Conservation (phyloP, 805 yeast genomes). For the Saccharomycopsis sp. region DNA sequence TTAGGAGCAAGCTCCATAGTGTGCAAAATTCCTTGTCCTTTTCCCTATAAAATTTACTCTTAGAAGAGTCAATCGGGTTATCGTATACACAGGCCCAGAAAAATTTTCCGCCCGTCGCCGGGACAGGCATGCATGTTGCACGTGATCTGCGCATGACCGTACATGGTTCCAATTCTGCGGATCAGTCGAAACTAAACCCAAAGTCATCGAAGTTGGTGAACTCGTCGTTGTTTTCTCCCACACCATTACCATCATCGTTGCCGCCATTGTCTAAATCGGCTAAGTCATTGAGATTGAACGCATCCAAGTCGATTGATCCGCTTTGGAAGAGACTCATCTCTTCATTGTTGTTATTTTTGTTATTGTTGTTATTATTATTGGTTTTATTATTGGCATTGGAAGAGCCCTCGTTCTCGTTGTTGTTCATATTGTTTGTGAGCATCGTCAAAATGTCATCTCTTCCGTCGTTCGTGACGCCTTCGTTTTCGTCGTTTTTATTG, state of each 20-base stretch:
- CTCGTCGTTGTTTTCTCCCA: not conserved
- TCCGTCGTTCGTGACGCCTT: not conserved
- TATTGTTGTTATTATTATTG: not conserved
- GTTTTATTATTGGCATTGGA: not conserved
- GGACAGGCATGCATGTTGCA: too few species aligned
- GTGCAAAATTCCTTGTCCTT: not conserved
- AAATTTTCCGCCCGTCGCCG: too few species aligned
- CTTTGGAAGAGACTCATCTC: slow-evolving; percentile 6
- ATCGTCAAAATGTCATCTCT: not conserved
- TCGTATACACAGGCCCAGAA: too few species aligned
- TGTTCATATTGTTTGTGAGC: not conserved
- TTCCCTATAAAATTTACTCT: not conserved
- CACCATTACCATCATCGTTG: not conserved
- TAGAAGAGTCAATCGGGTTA: not conserved
- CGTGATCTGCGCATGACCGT: too few species aligned
- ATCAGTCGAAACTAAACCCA: slow-evolving; percentile 12
- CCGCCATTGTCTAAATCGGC: slow-evolving; percentile 6
- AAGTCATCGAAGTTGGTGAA: slow-evolving; percentile 16
- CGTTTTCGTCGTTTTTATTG: not conserved
- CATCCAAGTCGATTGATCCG: slow-evolving; percentile 13
- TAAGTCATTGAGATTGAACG: slow-evolving; percentile 19
- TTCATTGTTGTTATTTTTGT: not conserved
- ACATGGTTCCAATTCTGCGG: too few species aligned
- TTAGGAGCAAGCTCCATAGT: not conserved
- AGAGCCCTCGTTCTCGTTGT: not conserved